Base-by-base conservation (phyloP, 75 land plant genomes). In the Gnetum montanum region DNA sequence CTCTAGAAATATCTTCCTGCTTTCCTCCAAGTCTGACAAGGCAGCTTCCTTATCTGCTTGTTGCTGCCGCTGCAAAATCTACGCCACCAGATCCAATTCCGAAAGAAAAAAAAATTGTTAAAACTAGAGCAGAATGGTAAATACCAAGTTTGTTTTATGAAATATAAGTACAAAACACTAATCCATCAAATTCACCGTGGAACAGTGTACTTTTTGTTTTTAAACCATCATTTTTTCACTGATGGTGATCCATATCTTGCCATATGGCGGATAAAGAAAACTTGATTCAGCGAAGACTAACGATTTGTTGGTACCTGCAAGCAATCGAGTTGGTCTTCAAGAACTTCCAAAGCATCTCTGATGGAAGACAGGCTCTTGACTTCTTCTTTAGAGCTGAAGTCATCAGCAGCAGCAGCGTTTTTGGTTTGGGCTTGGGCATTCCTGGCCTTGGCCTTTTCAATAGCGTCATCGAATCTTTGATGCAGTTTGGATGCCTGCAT, bases 41-140 rank as follows among this genome's bases (percentile, higher is more conserved):
- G 77, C 75, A 31, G 59, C 57, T 13, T 74, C 75, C 35, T 58
- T 71, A 46, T 59, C 69, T 16, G 45, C 43, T 29, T 68, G 51
- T 45, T 71, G 75, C 51, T 71, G 68, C 49, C 71, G 69, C 25
- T 70, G 77, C 46, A 74, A 33, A 59, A 59, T 34, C 77, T 74
- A 63, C 16, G n/a, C n/a, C n/a, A n/a, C n/a, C n/a, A n/a, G n/a
- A 48, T 25, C 12, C 24, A 48, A 27, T 2, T 4, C 24, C 24
- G 27, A 48, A n/a, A n/a, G n/a, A n/a, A n/a, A n/a, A n/a, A n/a
- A n/a, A n/a, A n/a, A n/a, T n/a, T n/a, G n/a, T n/a, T n/a, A n/a
- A n/a, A n/a, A n/a, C n/a, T n/a, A n/a, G n/a, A n/a, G n/a, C n/a
- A n/a, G n/a, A n/a, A n/a, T n/a, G n/a, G n/a, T n/a, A n/a, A n/a